These are phyloP conservation scores for Microcera coccophila DNA, from an alignment of 2,329 filamentous ascomycete genomes.

Conservation along the genomic window DNA sequence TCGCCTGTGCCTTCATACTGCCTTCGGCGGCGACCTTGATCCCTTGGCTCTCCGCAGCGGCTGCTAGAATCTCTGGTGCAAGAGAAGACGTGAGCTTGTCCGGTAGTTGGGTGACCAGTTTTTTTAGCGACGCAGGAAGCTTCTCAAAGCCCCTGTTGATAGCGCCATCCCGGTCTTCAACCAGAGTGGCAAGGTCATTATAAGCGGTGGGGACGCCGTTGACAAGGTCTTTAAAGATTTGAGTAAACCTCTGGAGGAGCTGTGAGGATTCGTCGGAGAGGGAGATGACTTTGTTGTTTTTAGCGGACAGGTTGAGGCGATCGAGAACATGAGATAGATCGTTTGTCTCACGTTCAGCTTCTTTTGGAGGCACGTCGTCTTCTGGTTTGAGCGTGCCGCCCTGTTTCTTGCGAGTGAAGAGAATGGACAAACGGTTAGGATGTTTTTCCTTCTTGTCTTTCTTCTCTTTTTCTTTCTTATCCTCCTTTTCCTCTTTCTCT, in stretches of 20 bases:
- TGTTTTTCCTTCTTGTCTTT: slow-evolving; percentile 31
- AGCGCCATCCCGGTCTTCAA: slow-evolving; percentile 59
- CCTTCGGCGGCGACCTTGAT: slow-evolving; percentile 52
- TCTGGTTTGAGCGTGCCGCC: slow-evolving; percentile 33
- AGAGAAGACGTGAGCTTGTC: slow-evolving; percentile 73
- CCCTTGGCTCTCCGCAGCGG: slow-evolving; percentile 70
- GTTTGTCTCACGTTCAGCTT: slow-evolving; percentile 53
- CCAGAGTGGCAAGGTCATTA: slow-evolving; percentile 67
- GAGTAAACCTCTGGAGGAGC: slow-evolving; percentile 77
- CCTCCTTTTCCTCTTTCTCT: slow-evolving; percentile 18
- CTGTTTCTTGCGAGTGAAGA: slow-evolving; percentile 40
- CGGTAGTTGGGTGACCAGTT: slow-evolving; percentile 79
- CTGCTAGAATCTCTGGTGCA: slow-evolving; percentile 78
- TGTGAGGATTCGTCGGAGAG: slow-evolving; percentile 81
- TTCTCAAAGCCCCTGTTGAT: slow-evolving; percentile 59
- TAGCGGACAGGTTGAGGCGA: slow-evolving; percentile 74
- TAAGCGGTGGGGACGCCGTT: slow-evolving; percentile 93
- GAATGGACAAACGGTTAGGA: slow-evolving; percentile 32
- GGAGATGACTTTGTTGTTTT: slow-evolving; percentile 81
- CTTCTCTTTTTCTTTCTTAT: slow-evolving; percentile 23
- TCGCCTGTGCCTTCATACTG: slow-evolving; percentile 58
- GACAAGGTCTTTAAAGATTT: slow-evolving; percentile 86
- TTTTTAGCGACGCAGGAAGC: slow-evolving; percentile 76
- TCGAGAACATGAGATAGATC: slow-evolving; percentile 80
- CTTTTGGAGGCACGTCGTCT: slow-evolving; percentile 38